A percentile compares a stretch with the other conserved stretches of the same genome.
Evolutionary conservation across 169 alveolate genomes (phyloP).

Genomic region (Pseudocohnilembus persalinus): DNA sequence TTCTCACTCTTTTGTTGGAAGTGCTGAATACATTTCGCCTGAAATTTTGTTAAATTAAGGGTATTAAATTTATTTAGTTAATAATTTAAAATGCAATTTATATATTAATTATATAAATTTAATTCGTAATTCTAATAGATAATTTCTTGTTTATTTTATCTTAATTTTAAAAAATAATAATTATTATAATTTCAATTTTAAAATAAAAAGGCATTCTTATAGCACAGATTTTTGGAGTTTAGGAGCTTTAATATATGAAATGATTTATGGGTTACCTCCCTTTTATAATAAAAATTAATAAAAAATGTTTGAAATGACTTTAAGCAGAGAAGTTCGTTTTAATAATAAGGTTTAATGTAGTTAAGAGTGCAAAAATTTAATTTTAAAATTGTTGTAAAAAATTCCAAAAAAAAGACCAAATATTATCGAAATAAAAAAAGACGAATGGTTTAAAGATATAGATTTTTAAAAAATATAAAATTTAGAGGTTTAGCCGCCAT

Average conservation of each 20-base stretch:
- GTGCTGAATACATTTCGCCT: constrained; percentile 26
- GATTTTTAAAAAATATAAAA: constrained; percentile 58
- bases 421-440: constrained; percentile 52
- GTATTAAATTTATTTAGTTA: no score
- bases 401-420: constrained; percentile 63
- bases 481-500: constrained; percentile 42
- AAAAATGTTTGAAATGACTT: background rate
- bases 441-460: constrained; percentile 58
- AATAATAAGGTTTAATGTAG: background rate
- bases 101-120: no score
- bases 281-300: background rate
- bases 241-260: background rate
- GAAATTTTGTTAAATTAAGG: no score
- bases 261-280: constrained; percentile 6
- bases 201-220: background rate
- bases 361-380: background rate
- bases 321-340: background rate
- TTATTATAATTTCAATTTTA: no score
- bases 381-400: constrained; percentile 22
- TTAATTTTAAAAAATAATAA: no score
- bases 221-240: constrained; percentile 10
- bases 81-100: no score
- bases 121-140: no score
- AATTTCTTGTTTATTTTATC: no score
- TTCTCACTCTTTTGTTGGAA: constrained; percentile 15